These are phyloP conservation scores for Peronospora belbahrii DNA, from an alignment of 352 stramenopile genomes.

Conservation along the genomic window DNA sequence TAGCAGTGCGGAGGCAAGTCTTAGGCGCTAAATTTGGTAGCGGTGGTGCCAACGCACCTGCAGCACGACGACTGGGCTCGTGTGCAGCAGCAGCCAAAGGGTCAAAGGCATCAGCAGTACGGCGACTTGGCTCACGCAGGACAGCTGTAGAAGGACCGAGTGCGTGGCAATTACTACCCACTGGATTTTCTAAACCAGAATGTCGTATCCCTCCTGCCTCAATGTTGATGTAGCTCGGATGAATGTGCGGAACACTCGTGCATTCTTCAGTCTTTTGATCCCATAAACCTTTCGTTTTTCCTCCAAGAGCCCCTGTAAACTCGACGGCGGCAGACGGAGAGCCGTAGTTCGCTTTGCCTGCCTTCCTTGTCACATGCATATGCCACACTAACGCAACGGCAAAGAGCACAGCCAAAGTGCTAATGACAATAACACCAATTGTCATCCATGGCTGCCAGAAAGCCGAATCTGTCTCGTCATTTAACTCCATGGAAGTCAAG, in stretches of 20 bases:
- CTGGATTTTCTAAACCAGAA: slow-evolving; percentile 5
- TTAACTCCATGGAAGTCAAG: slow-evolving; percentile 25
- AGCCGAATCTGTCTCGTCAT: background rate
- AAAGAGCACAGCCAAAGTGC: slow-evolving; percentile 43
- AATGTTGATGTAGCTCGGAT: slow-evolving; percentile 28
- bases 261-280: slow-evolving; percentile 14
- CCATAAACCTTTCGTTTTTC: slow-evolving; percentile 1
- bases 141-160: slow-evolving; percentile 7
- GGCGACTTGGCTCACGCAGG: slow-evolving; percentile 9
- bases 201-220: slow-evolving; percentile 9
- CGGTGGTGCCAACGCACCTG: slow-evolving; percentile 5
- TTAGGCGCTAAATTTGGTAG: slow-evolving; percentile 5
- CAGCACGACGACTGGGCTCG: slow-evolving; percentile 11
- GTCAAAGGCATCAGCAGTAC: slow-evolving; percentile 10
- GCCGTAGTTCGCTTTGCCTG: slow-evolving; percentile 13
- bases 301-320: slow-evolving; percentile 8
- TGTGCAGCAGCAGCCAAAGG: slow-evolving; percentile 3
- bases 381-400: slow-evolving; percentile 47
- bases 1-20: slow-evolving; percentile 12
- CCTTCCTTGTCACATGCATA: slow-evolving; percentile 28
- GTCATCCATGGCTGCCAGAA: slow-evolving; percentile 81
- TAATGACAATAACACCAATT: slow-evolving; percentile 45
- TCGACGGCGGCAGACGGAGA: slow-evolving; percentile 8
- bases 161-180: background rate
- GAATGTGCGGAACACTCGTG: slow-evolving; percentile 13